Percentiles rank a stretch among this genome's conserved stretches.
phyloP scores from a whole-genome alignment of 306 rosid species.

The Cucurbita maxima region DNA sequence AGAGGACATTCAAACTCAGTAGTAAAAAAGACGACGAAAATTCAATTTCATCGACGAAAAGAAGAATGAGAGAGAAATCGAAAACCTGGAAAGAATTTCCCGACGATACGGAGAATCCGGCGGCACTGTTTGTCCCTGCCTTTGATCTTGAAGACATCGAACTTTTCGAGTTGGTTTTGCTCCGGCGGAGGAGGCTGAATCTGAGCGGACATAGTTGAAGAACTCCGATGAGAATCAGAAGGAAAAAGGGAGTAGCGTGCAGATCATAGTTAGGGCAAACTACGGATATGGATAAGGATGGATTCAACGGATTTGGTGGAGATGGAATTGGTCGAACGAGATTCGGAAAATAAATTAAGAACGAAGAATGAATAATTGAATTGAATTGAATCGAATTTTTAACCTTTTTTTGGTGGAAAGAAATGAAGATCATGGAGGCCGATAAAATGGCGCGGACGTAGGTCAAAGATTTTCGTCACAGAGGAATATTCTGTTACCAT shows the following conservation, averaged over 20 bases:
- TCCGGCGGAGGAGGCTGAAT: slow-evolving; percentile 27
- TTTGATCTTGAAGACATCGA: slow-evolving; percentile 59
- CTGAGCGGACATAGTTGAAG: slow-evolving; percentile 13
- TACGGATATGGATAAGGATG: neutral
- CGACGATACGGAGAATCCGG: slow-evolving; percentile 64
- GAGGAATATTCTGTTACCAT: slow-evolving; percentile 38
- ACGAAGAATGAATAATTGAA: neutral
- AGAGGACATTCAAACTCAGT: neutral
- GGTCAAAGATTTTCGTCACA: neutral
- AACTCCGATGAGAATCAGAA: neutral
- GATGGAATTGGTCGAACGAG: neutral
- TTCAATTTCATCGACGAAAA: neutral
- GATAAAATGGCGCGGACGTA: neutral
- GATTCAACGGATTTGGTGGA: neutral
- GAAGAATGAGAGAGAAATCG: neutral
- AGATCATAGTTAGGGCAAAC: neutral
- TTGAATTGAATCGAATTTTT: too few relatives aligned
- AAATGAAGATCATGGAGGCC: neutral
- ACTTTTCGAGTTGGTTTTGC: slow-evolving; percentile 39
- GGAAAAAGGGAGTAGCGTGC: neutral
- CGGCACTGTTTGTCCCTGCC: slow-evolving; percentile 71
- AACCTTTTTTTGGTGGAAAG: neutral
- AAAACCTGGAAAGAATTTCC: slow-evolving; percentile 68
- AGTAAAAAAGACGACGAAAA: neutral
- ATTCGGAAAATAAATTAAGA: neutral